phyloP scores from a whole-genome alignment of 78 protist genomes.

The Polysphondylium violaceum region DNA sequence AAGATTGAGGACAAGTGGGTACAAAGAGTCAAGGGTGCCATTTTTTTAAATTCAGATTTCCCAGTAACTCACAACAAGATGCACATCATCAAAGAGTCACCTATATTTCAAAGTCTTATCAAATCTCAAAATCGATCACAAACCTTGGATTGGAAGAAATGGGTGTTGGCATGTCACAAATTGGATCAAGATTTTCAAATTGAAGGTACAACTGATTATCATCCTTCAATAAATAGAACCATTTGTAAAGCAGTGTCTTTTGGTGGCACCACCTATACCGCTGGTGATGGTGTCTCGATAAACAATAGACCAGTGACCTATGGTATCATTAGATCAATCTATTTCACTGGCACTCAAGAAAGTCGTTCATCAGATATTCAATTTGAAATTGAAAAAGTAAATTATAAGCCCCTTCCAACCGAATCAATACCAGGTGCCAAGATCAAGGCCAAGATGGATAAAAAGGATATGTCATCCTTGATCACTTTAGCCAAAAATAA shows the following conservation, averaged over 20 bases:
- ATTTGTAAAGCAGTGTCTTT: conserved; percentile 18
- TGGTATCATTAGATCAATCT: conserved; percentile 39
- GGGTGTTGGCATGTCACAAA: conserved; percentile 66
- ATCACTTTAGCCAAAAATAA: neutral
- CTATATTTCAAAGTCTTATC: conserved; percentile 8
- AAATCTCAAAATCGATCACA: conserved; percentile 2
- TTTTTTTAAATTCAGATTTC: conserved; percentile 59
- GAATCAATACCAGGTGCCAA: conserved; percentile 6
- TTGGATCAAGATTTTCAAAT: conserved; percentile 76
- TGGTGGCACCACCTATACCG: conserved; percentile 8
- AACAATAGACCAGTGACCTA: neutral
- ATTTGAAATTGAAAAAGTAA: neutral
- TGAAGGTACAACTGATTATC: conserved; percentile 23
- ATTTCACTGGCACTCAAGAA: conserved; percentile 47
- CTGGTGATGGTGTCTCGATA: conserved; percentile 22
- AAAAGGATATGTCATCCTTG: neutral
- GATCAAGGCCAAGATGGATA: conserved; percentile 6
- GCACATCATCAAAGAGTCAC: conserved; percentile 71
- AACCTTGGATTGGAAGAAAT: conserved; percentile 32
- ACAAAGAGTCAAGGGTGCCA: conserved; percentile 59
- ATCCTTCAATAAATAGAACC: conserved; percentile 19
- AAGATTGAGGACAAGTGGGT: conserved; percentile 58
- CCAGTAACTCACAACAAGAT: conserved; percentile 84
- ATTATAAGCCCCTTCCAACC: conserved; percentile 11
- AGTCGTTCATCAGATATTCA: conserved; percentile 9